Conservation (phyloP, 73 alveolate genomes). For the Paramecium biaurelia region DNA sequence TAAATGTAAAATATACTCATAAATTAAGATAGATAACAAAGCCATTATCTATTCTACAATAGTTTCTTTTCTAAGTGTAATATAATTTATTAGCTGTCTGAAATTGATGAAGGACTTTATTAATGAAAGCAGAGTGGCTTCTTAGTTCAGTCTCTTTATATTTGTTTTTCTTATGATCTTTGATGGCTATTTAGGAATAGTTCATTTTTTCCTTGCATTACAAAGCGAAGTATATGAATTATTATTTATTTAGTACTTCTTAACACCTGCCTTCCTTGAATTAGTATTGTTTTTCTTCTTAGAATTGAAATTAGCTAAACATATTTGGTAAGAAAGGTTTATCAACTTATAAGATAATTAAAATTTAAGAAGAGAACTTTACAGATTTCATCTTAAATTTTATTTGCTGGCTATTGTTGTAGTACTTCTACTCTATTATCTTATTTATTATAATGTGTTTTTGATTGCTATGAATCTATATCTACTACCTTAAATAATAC, state of each 20-base stretch:
- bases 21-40: background rate
- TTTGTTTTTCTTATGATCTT: background rate
- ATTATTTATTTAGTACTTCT: conserved; percentile 17
- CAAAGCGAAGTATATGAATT: background rate
- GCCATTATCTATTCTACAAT: conserved; percentile 6
- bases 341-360: background rate
- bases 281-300: conserved; percentile 24
- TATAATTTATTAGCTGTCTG: background rate
- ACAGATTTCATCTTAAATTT: conserved; percentile 6
- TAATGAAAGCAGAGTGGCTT: background rate
- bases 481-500: conserved; percentile 48
- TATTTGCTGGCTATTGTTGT: background rate
- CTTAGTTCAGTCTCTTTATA: background rate
- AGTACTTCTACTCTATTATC: background rate
- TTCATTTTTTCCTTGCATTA: background rate
- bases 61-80: background rate
- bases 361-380: conserved; percentile 13
- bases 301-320: conserved; percentile 33
- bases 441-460: background rate
- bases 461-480: background rate
- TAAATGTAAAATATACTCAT: background rate
- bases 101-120: background rate
- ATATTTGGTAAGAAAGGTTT: conserved; percentile 53
- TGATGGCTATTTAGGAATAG: background rate
- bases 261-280: conserved; percentile 55